Evolutionary conservation across 768 basidiomycete species (phyloP), one percentile per base, ranked within the genome.

Genomic region (Xanthoconium purpureum): DNA sequence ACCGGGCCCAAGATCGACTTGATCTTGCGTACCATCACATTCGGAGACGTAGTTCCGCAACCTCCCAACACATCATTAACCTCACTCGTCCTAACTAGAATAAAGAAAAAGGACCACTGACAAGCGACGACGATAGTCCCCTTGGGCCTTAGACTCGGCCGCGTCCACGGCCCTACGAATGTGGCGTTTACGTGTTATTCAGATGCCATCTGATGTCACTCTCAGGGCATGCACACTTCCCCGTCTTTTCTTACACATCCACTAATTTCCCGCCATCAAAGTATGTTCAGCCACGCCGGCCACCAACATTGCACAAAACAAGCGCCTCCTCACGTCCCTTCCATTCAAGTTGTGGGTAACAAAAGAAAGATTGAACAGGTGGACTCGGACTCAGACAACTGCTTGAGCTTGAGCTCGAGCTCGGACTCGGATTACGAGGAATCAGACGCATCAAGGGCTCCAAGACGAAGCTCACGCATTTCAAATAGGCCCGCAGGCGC

Each of bases 1-100:
- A 37, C 81, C 74, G 54, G 79, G 76, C 30, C 60, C 62, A 18
- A 85, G 82, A 65, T 82, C 77, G 56, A 89, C 87, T 55, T 84
- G 40, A 80, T 73, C 68, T 88, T 85, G 40, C 90, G 77, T 9
- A 91, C 80, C 63, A 88, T 73, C 6, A 80, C 83, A 66, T 88
- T 87, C 49, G 91, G 75, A 8, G 86, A 83, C 0, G 78, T 76
- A 0, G 89, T 90, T 2, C 89, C 90, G 63, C 89, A 91, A 62
- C 85, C 87, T 88, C 58, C n/a, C 48, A 38, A 44, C 11, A 29
- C 14, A 29, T 29, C 2, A 12, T 62, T 18, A 70, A 43, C 20
- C 9, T 37, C 15, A 18, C 35, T n/a, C n/a, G n/a, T n/a, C n/a
- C n/a, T n/a, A n/a, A n/a, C 3, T 11, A n/a, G 6, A 11, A 33